Conservation (phyloP, 176 grass and related monocot genomes). For the Avena insularis region DNA sequence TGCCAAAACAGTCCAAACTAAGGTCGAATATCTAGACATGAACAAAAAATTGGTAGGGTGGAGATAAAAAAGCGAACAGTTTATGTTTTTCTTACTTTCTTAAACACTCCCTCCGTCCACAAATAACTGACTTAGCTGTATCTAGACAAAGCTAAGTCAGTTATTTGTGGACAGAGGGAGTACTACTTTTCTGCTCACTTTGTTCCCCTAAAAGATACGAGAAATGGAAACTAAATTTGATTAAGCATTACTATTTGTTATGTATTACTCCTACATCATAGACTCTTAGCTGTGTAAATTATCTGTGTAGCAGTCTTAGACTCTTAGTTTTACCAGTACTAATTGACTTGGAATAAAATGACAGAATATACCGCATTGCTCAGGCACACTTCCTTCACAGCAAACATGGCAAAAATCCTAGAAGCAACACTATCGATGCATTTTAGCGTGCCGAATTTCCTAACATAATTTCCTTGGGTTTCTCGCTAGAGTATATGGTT, state of each 20-base stretch:
- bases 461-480: neutral
- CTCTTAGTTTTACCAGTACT: neutral
- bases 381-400: neutral
- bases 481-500: neutral
- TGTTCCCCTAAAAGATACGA: neutral
- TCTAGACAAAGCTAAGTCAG: too few species aligned
- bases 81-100: neutral
- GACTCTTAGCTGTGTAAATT: neutral
- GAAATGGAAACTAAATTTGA: neutral
- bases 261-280: neutral
- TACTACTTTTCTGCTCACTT: neutral
- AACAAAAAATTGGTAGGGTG: neutral
- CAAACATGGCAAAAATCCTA: conserved; percentile 8
- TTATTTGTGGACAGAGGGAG: too few species aligned
- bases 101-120: too few species aligned
- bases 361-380: neutral
- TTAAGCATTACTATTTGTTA: neutral
- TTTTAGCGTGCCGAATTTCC: neutral
- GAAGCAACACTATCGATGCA: conserved; percentile 2
- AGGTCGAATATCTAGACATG: neutral
- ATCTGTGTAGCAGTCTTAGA: neutral
- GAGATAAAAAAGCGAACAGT: neutral
- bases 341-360: conserved; percentile 29
- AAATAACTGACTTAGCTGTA: too few species aligned
- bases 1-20: neutral